phyloP scores from a whole-genome alignment of 2,329 filamentous ascomycete species.

The Xylariomycetidae sp. region DNA sequence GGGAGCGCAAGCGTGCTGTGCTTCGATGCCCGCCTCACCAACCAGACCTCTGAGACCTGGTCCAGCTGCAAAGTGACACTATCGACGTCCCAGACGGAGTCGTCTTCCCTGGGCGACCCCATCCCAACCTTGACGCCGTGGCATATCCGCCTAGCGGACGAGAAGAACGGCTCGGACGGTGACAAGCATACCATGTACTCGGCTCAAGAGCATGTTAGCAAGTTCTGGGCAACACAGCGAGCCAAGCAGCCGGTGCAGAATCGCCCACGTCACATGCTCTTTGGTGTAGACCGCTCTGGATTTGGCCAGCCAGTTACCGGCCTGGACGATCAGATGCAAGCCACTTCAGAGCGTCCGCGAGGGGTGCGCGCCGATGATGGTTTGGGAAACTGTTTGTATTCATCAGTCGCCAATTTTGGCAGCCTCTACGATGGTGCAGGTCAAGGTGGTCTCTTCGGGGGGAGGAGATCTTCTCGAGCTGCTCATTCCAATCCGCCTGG shows the following conservation, averaged over 20 bases:
- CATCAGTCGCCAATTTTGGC: too few species aligned
- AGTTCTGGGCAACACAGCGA: too few species aligned
- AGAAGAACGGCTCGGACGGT: constrained; percentile 5
- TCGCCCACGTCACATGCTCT: constrained; percentile 29
- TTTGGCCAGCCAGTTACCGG: too few species aligned
- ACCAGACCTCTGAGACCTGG: constrained; percentile 60
- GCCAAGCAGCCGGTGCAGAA: too few species aligned
- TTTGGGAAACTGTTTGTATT: too few species aligned
- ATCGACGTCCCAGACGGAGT: constrained; percentile 57
- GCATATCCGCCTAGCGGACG: constrained; percentile 44
- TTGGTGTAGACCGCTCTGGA: constrained; percentile 25
- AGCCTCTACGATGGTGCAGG: too few species aligned
- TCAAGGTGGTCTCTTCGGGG: too few species aligned
- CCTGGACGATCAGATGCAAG: too few species aligned
- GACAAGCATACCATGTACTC: constrained; percentile 31
- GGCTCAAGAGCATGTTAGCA: constrained; percentile 31
- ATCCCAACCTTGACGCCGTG: constrained; percentile 51
- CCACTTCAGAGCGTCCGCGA: too few species aligned
- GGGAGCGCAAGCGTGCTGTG: constrained; percentile 45
- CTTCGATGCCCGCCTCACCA: constrained; percentile 58
- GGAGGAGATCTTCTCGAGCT: too few species aligned
- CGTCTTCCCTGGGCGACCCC: constrained; percentile 47
- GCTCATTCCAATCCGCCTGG: too few species aligned
- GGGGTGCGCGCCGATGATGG: too few species aligned
- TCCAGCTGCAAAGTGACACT: constrained; percentile 52